Base-by-base conservation (phyloP, 2,329 filamentous ascomycete species). In the Thielaviopsis euricoi region DNA sequence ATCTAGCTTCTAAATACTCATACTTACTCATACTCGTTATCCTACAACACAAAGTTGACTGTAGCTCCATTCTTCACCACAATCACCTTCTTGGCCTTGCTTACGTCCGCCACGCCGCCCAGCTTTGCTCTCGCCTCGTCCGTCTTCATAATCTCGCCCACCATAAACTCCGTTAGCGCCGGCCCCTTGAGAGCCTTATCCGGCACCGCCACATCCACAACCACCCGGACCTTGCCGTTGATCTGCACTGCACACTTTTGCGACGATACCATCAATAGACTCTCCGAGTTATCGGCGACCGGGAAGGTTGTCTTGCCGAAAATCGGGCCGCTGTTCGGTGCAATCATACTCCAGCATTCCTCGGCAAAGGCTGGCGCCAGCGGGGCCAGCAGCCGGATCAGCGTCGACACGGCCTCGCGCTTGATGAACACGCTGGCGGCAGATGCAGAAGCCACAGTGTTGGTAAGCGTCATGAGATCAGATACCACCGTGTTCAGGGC, bases 401-500 rank as follows among this genome's bases (percentile, higher is more conserved):
- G 76, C 3, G 74, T 71, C 1, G 74, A 74, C 1, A 75, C 68
- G 0, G 81, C 76, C 23, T 76, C 70, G 50, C 73, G 69, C 66
- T 71, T 72, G 62, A 86, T 65, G 4, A 69, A 55, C 3, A 66
- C 64, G 43, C 74, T 71, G 37, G 25, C 25, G 15, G 23, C 3
- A 52, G 23, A 19, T 6, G 72, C 71, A 3, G 76, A 76, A 33
- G 76, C 68, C 15, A 89, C 71, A 0, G 74, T 69, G 67, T 95
- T 95, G 3, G 87, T 90, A 17, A 95, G 75, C 49, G 79, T 81
- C 77, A 89, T 95, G 15, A 95, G 74, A 65, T 91, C 85, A 1
- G 87, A 93, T 19, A 95, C 78, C 9, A 87, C 77, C 0, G 88
- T 94, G 71, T 95, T 95, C 56, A 95, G 75, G 0, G 85, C 77